These are phyloP conservation scores for Taiozyma sp. DNA, from an alignment of 1,139 yeast species.

Conservation along the genomic window DNA sequence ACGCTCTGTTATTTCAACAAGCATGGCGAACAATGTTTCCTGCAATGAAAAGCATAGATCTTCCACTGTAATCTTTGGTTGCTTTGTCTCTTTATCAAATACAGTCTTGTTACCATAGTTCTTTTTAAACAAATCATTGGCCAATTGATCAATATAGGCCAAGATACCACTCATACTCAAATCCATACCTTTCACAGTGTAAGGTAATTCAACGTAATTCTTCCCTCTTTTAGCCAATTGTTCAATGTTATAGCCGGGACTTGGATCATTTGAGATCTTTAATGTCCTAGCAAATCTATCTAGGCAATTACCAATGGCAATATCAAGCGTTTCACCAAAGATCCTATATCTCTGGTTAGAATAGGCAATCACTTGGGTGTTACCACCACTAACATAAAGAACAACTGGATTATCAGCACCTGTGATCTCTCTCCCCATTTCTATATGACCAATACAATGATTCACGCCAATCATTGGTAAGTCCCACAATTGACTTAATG, in stretches of 20 bases:
- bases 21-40: conserved; percentile 90
- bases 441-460: conserved; percentile 97
- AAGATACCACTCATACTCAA: conserved; percentile 92
- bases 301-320: conserved; percentile 94
- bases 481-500: conserved; percentile 73
- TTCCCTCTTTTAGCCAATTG: conserved; percentile 70
- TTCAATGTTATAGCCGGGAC: conserved; percentile 97
- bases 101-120: conserved; percentile 46
- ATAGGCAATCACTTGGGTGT: conserved; percentile 96
- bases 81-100: conserved; percentile 41
- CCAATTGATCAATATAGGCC: conserved; percentile 76
- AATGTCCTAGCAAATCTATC: conserved; percentile 93
- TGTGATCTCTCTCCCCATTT: conserved; percentile 98
- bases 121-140: conserved; percentile 58
- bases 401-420: conserved; percentile 96
- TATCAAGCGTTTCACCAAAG: conserved; percentile 95
- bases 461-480: conserved; percentile 91
- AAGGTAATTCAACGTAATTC: conserved; percentile 76
- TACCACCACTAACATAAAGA: conserved; percentile 94
- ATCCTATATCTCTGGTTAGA: conserved; percentile 89
- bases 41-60: conserved; percentile 92
- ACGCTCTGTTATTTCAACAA: conserved; percentile 95
- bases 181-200: conserved; percentile 98
- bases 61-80: conserved; percentile 59
- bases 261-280: conserved; percentile 85